Base-by-base conservation (phyloP, 257 asterid genomes). In the Thymus mandschuricus region DNA sequence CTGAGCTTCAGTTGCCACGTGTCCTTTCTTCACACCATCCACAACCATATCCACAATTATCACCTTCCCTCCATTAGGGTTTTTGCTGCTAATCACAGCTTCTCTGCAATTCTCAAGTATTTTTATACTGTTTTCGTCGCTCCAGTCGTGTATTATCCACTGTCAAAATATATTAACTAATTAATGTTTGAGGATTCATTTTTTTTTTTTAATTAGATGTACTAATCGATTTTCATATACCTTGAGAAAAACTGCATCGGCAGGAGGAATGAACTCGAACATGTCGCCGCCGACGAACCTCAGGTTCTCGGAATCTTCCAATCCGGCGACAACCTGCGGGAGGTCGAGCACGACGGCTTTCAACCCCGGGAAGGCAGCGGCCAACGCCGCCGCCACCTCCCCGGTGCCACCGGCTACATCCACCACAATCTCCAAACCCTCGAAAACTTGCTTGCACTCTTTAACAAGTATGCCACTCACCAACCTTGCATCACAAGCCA, bases 11-110 rank as follows among this genome's bases (percentile, higher is more conserved):
- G 35, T 34, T 7, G 66, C 73, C 10, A 44, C 33, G 5, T 5
- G 31, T 29, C 21, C 67, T 12, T 55, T 58, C 1, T 50, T 51
- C 41, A 73, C 5, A 27, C 15, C 40, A 40, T 60, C 78, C 41
- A 80, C 41, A 28, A 81, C 73, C 44, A 84, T 75, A 43, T 84
- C 85, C 1, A 81, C 52, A 51, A 81, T 69, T 1, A 81, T 66
- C 73, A 79, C 75, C 28, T 84, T 84, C 12, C 70, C 33, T 8
- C 81, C 31, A n/a, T 50, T 50, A 12, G 10, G 10, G 1, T n/a
- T 50, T 4, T 50, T 50, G 58, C 58, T 21, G 1, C 1, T 0
- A 51, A 6, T n/a, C 6, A 51, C 21, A 1, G 86, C 84, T 1
- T 71, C 82, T 74, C 59, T 84, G 77, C 88, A 81, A 29, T 74